Evolutionary conservation across 257 asterid genomes (phyloP), one percentile per base, ranked within the genome.

Genomic region (Solanum paucissectum): DNA sequence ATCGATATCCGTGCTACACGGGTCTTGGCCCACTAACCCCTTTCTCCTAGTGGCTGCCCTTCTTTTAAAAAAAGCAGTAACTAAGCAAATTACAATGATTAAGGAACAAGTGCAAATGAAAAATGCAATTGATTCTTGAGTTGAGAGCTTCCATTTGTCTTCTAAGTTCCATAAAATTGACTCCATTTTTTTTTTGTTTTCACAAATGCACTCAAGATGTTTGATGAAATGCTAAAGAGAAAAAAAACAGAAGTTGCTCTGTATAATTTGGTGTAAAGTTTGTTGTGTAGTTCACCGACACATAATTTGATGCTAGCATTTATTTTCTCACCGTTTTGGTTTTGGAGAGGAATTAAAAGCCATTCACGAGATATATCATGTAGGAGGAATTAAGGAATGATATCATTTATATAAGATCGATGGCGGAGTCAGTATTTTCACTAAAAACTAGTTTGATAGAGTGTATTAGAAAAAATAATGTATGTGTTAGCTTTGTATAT

Each of bases 81-180:
- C 92, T 0, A 87, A 44, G 88, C 94, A 92, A 2, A 90, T 9
- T 6, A 88, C 91, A 83, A 90, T 46, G 16, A 92, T 76, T n/a
- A 94, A 37, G 40, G 90, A 42, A 27, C 90, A 87, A 73, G 93
- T 89, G 89, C 93, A 92, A 32, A 93, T 90, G 20, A 95, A 92
- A 11, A 95, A 25, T 21, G 91, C 93, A 7, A 88, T 32, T 14
- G 94, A 93, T 90, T 89, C 91, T 69, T 87, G 84, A 2, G 96
- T 95, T 12, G 98, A 89, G 12, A 95, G 89, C 77, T 93, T 93
- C 93, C 91, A 92, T 86, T 90, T 91, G 87, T 94, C 98, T 87
- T 95, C 98, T 55, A 94, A 87, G 42, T 87, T 92, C 98, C 98
- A 95, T 32, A 95, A n/a, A 27, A 92, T 89, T 62, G 93, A 90